Conservation (phyloP, 2,329 filamentous ascomycete species). For the Paecilomyces fulvus region DNA sequence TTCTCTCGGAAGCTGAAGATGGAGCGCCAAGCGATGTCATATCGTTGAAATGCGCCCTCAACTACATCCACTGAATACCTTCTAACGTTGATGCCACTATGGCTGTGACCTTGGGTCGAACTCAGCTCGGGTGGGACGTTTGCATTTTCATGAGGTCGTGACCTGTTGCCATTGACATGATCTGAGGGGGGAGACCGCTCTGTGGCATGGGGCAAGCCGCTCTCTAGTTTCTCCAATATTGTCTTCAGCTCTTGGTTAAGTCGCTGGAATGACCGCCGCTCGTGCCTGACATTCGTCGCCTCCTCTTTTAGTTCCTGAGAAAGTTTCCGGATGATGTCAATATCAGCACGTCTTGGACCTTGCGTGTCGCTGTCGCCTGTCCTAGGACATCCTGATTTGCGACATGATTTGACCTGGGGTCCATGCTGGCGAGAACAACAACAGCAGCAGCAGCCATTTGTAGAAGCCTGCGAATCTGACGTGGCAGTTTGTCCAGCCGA, state of each 20-base stretch:
- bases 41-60: not conserved
- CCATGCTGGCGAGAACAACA: not conserved
- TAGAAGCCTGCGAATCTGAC: not conserved
- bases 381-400: not conserved
- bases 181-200: not conserved
- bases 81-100: not conserved
- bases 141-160: not conserved
- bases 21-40: not conserved
- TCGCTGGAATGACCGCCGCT: conserved; percentile 4
- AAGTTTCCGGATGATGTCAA: not conserved
- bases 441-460: not conserved
- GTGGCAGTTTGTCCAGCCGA: not conserved
- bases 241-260: not conserved
- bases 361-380: not conserved
- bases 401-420: not conserved
- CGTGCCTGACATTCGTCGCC: conserved; percentile 2
- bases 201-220: not conserved
- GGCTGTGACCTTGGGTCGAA: not conserved
- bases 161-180: not conserved
- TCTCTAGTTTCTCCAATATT: not conserved
- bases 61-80: not conserved
- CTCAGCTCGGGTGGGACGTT: not conserved
- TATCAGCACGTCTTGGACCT: not conserved
- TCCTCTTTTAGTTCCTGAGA: conserved; percentile 4
- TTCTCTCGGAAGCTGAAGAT: not conserved